These are phyloP conservation scores for Exsudoporus frostii DNA, from an alignment of 768 basidiomycete species.

Conservation along the genomic window DNA sequence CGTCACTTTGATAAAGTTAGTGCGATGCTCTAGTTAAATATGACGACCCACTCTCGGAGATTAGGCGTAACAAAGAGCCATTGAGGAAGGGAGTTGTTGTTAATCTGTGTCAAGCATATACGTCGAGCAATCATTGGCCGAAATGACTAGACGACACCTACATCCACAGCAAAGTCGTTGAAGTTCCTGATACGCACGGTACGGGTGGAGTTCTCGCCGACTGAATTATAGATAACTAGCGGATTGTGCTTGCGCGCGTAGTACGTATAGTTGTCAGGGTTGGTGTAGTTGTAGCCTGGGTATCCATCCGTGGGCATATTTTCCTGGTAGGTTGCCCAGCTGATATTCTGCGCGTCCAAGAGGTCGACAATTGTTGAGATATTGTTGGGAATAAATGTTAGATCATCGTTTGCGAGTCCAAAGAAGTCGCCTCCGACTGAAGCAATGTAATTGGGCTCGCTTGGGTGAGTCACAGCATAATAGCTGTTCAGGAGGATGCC, in stretches of 20 bases:
- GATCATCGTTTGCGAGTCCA: constrained; percentile 43
- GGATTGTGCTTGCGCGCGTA: constrained; percentile 60
- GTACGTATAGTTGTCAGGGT: constrained; percentile 40
- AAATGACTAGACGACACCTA: constrained; percentile 20
- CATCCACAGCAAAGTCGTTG: constrained; percentile 58
- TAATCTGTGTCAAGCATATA: constrained; percentile 10
- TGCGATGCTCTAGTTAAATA: not conserved
- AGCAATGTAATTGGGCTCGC: constrained; percentile 58
- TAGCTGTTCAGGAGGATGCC: constrained; percentile 48
- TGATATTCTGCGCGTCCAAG: constrained; percentile 52
- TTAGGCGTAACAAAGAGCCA: constrained; percentile 67
- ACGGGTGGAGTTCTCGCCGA: constrained; percentile 42
- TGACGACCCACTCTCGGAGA: constrained; percentile 30
- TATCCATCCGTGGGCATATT: constrained; percentile 52
- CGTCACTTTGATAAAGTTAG: constrained; percentile 42
- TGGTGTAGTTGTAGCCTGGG: constrained; percentile 36
- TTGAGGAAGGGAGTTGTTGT: constrained; percentile 48
- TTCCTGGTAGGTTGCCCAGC: constrained; percentile 63
- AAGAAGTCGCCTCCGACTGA: constrained; percentile 52
- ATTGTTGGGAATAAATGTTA: constrained; percentile 37
- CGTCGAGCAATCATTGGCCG: not conserved
- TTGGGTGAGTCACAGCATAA: constrained; percentile 54
- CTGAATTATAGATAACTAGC: constrained; percentile 48
- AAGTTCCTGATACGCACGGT: constrained; percentile 51
- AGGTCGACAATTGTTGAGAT: constrained; percentile 59